Percentiles rank a stretch among this genome's conserved stretches.
These are phyloP conservation scores for Heteromeles arbutifolia DNA, from an alignment of 306 rosid genomes.

Conservation along the genomic window DNA sequence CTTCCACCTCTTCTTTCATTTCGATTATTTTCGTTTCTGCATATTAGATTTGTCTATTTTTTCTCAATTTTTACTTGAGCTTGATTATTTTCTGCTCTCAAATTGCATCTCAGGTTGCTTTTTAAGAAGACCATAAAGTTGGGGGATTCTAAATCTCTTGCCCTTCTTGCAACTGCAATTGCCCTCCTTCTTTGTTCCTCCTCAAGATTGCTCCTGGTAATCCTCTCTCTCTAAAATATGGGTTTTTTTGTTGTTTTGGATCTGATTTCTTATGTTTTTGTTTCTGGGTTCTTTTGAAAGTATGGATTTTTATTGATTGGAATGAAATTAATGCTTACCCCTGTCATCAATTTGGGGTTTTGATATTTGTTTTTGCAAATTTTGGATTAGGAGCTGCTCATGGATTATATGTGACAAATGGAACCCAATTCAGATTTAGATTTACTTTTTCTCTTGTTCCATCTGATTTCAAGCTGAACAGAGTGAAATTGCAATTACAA, in stretches of 20 bases:
- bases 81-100: no score
- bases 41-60: no score
- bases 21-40: no score
- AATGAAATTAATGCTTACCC: conserved; percentile 8
- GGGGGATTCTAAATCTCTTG: conserved; percentile 50
- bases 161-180: conserved; percentile 75
- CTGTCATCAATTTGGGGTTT: background rate
- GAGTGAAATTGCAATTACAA: no score
- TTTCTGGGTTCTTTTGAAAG: background rate
- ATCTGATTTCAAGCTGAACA: conserved; percentile 14
- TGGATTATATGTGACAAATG: background rate
- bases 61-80: no score
- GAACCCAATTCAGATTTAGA: conserved; percentile 1
- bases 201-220: conserved; percentile 85
- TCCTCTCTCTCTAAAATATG: background rate
- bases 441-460: background rate
- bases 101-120: no score
- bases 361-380: background rate
- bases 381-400: background rate
- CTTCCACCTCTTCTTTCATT: no score
- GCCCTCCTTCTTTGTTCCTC: conserved; percentile 88
- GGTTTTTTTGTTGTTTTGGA: background rate
- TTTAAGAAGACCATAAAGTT: conserved; percentile 52
- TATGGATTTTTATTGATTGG: conserved; percentile 1
- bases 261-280: background rate